Evolutionary conservation across 2,329 filamentous ascomycete genomes (phyloP).

Genomic region (Sordariomycetes sp.): DNA sequence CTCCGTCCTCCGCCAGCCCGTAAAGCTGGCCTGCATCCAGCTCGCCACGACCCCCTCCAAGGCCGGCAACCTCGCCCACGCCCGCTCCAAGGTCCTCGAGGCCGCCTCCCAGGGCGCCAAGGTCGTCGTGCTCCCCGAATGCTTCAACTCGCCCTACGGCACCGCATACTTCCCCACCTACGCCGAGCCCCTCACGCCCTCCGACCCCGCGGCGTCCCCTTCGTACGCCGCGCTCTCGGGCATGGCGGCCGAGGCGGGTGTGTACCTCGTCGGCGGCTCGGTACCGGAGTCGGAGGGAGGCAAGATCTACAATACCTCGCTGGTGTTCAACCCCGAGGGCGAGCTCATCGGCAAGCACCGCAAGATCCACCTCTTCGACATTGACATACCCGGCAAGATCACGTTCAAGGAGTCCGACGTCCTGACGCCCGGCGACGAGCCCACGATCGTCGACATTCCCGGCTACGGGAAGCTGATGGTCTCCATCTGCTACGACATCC

Average conservation of each 20-base stretch:
- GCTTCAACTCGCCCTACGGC: slow-evolving; percentile 98
- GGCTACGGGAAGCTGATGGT: slow-evolving; percentile 80
- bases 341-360: slow-evolving; percentile 75
- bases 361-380: slow-evolving; percentile 95
- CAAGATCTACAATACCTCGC: slow-evolving; percentile 82
- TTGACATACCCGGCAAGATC: slow-evolving; percentile 92
- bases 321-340: slow-evolving; percentile 70
- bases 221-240: slow-evolving; percentile 74
- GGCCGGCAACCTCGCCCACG: slow-evolving; percentile 66
- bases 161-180: slow-evolving; percentile 78
- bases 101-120: slow-evolving; percentile 66
- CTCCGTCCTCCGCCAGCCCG: slow-evolving; percentile 54
- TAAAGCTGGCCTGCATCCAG: slow-evolving; percentile 74
- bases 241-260: slow-evolving; percentile 64
- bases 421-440: slow-evolving; percentile 67
- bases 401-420: slow-evolving; percentile 85
- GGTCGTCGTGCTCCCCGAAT: slow-evolving; percentile 88
- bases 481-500: slow-evolving; percentile 95
- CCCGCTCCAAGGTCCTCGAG: slow-evolving; percentile 69
- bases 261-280: slow-evolving; percentile 81
- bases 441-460: slow-evolving; percentile 76
- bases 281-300: slow-evolving; percentile 65
- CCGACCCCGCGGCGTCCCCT: slow-evolving; percentile 55
- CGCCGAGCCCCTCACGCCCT: slow-evolving; percentile 74
- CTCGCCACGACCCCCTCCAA: slow-evolving; percentile 76